Conservation (phyloP, 1,139 yeast genomes). For the Petasospora rhodanensis region DNA sequence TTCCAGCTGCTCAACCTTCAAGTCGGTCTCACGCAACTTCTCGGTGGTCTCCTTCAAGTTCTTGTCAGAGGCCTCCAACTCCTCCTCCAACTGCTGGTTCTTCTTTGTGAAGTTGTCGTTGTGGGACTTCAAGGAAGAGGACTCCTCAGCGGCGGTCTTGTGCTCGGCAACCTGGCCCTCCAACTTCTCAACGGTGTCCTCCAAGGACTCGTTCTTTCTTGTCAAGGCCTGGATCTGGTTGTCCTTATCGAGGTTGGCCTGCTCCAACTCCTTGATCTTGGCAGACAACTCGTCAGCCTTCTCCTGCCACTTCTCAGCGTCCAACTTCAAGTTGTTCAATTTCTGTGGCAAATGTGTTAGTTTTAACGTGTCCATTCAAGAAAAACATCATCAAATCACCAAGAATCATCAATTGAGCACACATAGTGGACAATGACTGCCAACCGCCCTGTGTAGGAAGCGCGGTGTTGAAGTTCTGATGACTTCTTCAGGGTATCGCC, state of each 20-base stretch:
- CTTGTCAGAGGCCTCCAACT: constrained; percentile 87
- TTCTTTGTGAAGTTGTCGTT: constrained; percentile 91
- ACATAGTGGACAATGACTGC: too few species aligned
- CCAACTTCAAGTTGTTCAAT: constrained; percentile 85
- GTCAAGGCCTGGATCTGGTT: constrained; percentile 91
- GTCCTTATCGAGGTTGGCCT: constrained; percentile 86
- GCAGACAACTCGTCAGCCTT: constrained; percentile 83
- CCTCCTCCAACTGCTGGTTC: constrained; percentile 87
- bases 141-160: constrained; percentile 90
- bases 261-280: constrained; percentile 85
- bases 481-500: too few species aligned
- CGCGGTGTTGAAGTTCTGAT: too few species aligned
- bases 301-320: constrained; percentile 96
- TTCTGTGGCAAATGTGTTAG: constrained; percentile 43
- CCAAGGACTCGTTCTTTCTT: constrained; percentile 88
- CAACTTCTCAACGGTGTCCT: constrained; percentile 84
- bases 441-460: too few species aligned
- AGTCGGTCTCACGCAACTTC: constrained; percentile 91
- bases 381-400: too few species aligned
- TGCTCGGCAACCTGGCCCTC: constrained; percentile 76
- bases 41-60: constrained; percentile 91
- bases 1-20: constrained; percentile 95
- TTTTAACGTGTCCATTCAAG: neutral
- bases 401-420: too few species aligned
- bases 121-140: constrained; percentile 81